Conservation (phyloP, 805 yeast species). For the Sugiyamaella smithiae region DNA sequence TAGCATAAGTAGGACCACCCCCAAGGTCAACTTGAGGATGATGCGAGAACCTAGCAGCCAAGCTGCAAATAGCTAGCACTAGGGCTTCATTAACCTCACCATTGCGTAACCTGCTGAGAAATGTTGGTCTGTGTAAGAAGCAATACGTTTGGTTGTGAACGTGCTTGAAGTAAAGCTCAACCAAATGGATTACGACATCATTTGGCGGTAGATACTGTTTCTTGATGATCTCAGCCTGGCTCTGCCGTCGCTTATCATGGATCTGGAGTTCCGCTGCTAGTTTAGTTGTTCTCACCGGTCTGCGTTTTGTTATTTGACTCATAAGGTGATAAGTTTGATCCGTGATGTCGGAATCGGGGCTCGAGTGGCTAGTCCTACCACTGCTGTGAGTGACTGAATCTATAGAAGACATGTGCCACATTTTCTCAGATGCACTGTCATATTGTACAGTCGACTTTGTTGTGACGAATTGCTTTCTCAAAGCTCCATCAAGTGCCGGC, state of each 20-base stretch:
- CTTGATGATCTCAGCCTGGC: not conserved
- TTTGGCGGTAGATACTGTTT: conserved; percentile 14
- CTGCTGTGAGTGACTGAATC: not conserved
- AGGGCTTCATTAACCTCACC: conserved; percentile 31
- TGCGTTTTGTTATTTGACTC: conserved; percentile 1
- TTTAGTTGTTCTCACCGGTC: not conserved
- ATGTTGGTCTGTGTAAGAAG: conserved; percentile 34
- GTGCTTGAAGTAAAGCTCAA: conserved; percentile 34
- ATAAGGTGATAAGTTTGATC: not conserved
- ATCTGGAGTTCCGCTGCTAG: not conserved
- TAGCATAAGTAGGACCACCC: conserved; percentile 9
- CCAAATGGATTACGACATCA: conserved; percentile 31
- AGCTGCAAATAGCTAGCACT: conserved; percentile 34
- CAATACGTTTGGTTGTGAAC: conserved; percentile 36
- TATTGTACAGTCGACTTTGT: not conserved
- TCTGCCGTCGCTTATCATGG: not conserved
- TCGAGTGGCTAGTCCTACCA: not conserved
- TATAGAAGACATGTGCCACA: not conserved
- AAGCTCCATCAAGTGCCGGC: not conserved
- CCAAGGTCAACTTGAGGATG: conserved; percentile 31
- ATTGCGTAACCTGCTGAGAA: conserved; percentile 29
- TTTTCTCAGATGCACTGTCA: not conserved
- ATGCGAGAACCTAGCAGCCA: conserved; percentile 35
- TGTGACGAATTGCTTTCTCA: not conserved
- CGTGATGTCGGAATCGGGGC: not conserved